A percentile compares a stretch with the other conserved stretches of the same genome.
These are phyloP conservation scores for Chaetomiaceae sp. DNA, from an alignment of 2,329 filamentous ascomycete species.

Conservation along the genomic window DNA sequence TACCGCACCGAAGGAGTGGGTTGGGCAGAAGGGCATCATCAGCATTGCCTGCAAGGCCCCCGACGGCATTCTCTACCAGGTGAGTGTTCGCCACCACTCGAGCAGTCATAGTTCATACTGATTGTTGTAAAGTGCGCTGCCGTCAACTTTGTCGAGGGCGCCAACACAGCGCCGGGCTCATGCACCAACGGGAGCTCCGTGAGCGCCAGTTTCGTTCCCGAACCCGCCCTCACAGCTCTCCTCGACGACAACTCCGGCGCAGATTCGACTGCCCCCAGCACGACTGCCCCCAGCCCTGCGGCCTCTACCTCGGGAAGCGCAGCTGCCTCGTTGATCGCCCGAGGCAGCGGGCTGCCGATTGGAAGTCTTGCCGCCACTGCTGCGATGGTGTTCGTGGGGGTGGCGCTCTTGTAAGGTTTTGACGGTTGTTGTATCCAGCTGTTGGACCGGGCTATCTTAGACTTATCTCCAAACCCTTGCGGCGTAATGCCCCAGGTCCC, in stretches of 20 bases:
- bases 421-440: neutral
- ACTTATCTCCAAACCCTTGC: no score
- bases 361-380: constrained; percentile 10
- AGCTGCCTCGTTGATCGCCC: constrained; percentile 6
- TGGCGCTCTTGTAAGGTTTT: constrained; percentile 2
- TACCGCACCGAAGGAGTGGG: constrained; percentile 45
- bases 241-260: constrained; percentile 22
- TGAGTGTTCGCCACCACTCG: constrained; percentile 25
- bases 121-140: constrained; percentile 43
- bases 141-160: constrained; percentile 51
- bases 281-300: neutral
- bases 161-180: constrained; percentile 21
- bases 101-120: neutral
- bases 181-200: constrained; percentile 40
- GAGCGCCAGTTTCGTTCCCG: constrained; percentile 30
- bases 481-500: no score
- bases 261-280: neutral
- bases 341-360: constrained; percentile 5
- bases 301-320: constrained; percentile 2
- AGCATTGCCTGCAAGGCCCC: constrained; percentile 47
- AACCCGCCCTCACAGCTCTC: constrained; percentile 31
- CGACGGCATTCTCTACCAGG: constrained; percentile 56
- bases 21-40: constrained; percentile 53
- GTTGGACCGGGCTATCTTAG: no score
- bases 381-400: constrained; percentile 13